A percentile compares a stretch with the other conserved stretches of the same genome.
These are phyloP conservation scores for Clavispora santaluciae DNA, from an alignment of 805 yeast genomes.

Conservation along the genomic window DNA sequence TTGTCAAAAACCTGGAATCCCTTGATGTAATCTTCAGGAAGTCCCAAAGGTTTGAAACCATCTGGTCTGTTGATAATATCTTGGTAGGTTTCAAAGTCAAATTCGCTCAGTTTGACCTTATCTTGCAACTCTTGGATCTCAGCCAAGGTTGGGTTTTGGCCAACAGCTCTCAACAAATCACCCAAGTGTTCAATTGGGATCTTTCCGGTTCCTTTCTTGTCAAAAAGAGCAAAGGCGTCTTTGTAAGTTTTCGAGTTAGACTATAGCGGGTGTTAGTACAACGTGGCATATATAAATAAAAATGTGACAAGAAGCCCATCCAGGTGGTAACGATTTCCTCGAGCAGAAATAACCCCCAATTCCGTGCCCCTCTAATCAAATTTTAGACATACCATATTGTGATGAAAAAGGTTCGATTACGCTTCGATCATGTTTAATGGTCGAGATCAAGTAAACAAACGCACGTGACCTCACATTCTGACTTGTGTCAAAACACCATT, in stretches of 20 bases:
- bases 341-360: no score
- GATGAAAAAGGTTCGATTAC: neutral
- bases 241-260: conserved; percentile 49
- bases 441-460: conserved; percentile 2
- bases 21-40: conserved; percentile 86
- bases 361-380: neutral
- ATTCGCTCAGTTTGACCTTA: conserved; percentile 40
- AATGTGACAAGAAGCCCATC: neutral
- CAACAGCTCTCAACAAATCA: conserved; percentile 92
- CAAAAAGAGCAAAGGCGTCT: conserved; percentile 95
- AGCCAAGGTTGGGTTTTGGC: conserved; percentile 95
- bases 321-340: no score
- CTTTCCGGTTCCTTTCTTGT: conserved; percentile 91
- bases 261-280: conserved; percentile 12
- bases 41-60: conserved; percentile 83
- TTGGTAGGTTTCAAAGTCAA: conserved; percentile 74
- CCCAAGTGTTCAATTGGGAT: conserved; percentile 83
- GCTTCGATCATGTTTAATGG: neutral
- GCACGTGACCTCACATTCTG: conserved; percentile 6
- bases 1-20: conserved; percentile 95
- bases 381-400: neutral
- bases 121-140: conserved; percentile 58
- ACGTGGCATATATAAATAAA: neutral
- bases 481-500: neutral
- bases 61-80: conserved; percentile 79